Base-by-base conservation (phyloP, 306 rosid genomes). In the Glycyrrhiza uralensis region DNA sequence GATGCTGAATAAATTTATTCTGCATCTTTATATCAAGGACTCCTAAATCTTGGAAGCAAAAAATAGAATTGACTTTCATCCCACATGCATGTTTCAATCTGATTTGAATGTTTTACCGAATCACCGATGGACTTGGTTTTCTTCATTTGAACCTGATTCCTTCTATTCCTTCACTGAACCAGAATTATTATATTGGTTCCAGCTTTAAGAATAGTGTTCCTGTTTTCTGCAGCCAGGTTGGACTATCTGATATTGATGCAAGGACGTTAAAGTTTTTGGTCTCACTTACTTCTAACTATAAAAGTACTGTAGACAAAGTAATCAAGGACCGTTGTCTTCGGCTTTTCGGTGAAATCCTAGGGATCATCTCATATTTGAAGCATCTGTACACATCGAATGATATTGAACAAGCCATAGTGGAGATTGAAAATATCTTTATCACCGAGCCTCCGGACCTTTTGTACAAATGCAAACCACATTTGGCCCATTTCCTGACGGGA, bases 401-500 rank as follows among this genome's bases (percentile, higher is more conserved):
- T 64, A 83, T 91, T 80, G 96, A 86, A 81, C 81, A 79, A 70
- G 89, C 87, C 73, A 82, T 91, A 69, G 26, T 49, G 72, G 82
- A 82, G 84, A 88, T 91, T 52, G 76, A 86, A 81, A 87, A 78
- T 59, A 84, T 91, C 55, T 89, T 94, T 69, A 79, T 89, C 82
- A 86, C 87, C 7, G 90, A 85, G 67, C 81, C 90, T 28, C 79
- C 80, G 6, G 87, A 76, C 69, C 68, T 35, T 46, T 47, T 86
- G 81, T 72, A 77, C 79, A 77, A 85, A 82, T 94, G 97, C 83
- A 94, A 89, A 83, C 87, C 98, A n/a, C 54, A 80, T 54, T 85
- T 94, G 77, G 90, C 96, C 75, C 90, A 71, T 61, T 94, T 94
- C 83, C 60, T 91, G 76, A 80, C 87, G 11, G 95, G 90, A 26